Base-by-base conservation (phyloP, 2,329 filamentous ascomycete species). In the Colletotrichum eleusines region DNA sequence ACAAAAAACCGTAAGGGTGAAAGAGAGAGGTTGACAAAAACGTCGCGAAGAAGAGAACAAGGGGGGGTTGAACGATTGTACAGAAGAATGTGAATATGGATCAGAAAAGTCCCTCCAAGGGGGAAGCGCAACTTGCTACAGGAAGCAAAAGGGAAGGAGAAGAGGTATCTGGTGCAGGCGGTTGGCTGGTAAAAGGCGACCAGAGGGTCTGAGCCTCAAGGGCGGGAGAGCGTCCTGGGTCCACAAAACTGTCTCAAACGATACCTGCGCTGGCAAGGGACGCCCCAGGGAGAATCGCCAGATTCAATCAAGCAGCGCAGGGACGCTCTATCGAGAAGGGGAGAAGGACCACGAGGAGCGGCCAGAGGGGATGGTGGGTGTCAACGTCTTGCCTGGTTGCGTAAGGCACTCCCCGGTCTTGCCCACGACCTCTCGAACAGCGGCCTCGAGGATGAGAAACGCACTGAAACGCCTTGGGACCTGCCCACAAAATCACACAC, bases 401-500 rank as follows among this genome's bases (percentile, higher is more conserved):
- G 62, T 58, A 23, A 26, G 61, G 40, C 50, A 55, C 63, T 55
- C 58, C 53, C 63, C 57, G 31, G 57, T 58, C 42, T 42, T 53
- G 33, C n/a, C 31, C 31, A 38, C 51, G 50, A 40, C 33, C 31
- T 53, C 66, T 62, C 58, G 63, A 70, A 72, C 65, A 72, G 60
- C 59, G 60, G 60, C 60, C 42, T 60, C 59, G 46, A 65, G 60
- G 66, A 72, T 66, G 66, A 72, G 66, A 72, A 72, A 72, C 69
- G 66, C 66, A 72, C 60, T 55, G 69, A 72, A 72, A 72, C 69
- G 57, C 46, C 66, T 68, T 38, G 51, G 51, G 51, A 68, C 57
- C 53, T 20, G 64, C 46, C 68, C 64, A 68, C 38, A 14, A n/a
- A 35, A 8, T 31, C 14, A 9, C 33, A 55, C 69, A 72, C 69